A percentile compares a stretch with the other conserved stretches of the same genome.
Conservation (phyloP, 2,329 filamentous ascomycete species). For the Colletotrichum siamense region DNA sequence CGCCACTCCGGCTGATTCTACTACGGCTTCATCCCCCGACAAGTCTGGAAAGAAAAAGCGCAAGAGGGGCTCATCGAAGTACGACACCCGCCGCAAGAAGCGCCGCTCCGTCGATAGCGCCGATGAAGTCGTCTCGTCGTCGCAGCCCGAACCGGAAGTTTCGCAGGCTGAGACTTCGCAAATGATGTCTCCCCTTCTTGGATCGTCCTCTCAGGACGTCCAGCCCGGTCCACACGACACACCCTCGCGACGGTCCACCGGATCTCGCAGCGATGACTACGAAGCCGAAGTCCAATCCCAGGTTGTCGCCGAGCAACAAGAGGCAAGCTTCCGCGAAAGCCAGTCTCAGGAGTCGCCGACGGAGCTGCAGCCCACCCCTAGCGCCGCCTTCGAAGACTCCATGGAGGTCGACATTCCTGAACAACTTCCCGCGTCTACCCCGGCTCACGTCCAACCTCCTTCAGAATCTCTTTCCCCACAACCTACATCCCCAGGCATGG, state of each 20-base stretch:
- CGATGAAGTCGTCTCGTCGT: background rate
- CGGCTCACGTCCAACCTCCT: background rate
- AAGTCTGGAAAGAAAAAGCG: conserved; percentile 29
- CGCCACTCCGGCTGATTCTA: conserved; percentile 14
- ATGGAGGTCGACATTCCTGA: conserved; percentile 18
- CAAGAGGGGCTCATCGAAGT: conserved; percentile 31
- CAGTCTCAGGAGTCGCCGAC: conserved; percentile 28
- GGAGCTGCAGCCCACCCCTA: conserved; percentile 9
- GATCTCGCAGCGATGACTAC: conserved; percentile 30
- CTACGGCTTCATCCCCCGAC: conserved; percentile 23
- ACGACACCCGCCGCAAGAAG: conserved; percentile 30
- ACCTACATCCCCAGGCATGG: background rate
- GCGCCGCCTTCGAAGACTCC: conserved; percentile 22
- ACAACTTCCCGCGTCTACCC: background rate
- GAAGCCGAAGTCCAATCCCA: conserved; percentile 49
- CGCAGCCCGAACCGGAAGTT: background rate
- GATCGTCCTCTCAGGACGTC: background rate
- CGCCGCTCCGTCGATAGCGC: conserved; percentile 19
- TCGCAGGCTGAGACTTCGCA: background rate
- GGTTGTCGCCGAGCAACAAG: conserved; percentile 43
- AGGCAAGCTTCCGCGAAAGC: conserved; percentile 35
- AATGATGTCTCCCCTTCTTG: background rate
- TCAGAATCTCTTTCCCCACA: background rate
- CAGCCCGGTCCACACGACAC: background rate
- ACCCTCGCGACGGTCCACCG: conserved; percentile 1